These are phyloP conservation scores for Cutaneotrichosporon sp. DNA, from an alignment of 1,284 basidiomycete species.

Conservation along the genomic window DNA sequence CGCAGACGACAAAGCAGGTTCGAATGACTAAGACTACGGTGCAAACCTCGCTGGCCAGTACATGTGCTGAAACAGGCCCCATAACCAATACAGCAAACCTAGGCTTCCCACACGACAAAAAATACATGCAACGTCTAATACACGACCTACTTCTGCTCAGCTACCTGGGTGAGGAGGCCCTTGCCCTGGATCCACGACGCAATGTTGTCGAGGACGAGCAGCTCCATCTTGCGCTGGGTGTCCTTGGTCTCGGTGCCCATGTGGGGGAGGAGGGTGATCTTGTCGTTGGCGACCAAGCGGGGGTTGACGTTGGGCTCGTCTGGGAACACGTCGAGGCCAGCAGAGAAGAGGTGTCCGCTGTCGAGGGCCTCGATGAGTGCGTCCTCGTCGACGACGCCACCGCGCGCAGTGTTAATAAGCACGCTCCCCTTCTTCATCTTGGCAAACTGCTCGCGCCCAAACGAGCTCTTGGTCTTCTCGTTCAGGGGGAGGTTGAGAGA, in stretches of 20 bases:
- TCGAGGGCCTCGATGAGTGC: conserved; percentile 79
- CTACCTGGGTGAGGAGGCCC: conserved; percentile 48
- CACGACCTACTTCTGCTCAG: conserved; percentile 43
- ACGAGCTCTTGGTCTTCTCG: conserved; percentile 69
- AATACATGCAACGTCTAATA: not conserved
- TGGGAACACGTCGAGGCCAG: conserved; percentile 87
- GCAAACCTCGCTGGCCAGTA: too few relatives aligned
- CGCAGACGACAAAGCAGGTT: too few relatives aligned
- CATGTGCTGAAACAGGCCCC: too few relatives aligned
- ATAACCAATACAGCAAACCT: too few relatives aligned
- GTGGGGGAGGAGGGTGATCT: conserved; percentile 81
- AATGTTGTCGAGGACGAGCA: conserved; percentile 48
- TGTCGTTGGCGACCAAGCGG: conserved; percentile 71
- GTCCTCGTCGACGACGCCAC: conserved; percentile 82
- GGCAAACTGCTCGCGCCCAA: conserved; percentile 75
- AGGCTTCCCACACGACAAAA: not conserved
- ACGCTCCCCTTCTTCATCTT: conserved; percentile 75
- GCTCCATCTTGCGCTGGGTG: conserved; percentile 63
- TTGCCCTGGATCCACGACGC: conserved; percentile 46
- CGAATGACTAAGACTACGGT: too few relatives aligned
- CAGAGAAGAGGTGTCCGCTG: conserved; percentile 76
- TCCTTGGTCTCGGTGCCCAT: conserved; percentile 86
- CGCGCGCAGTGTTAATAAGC: conserved; percentile 85
- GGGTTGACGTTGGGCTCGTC: conserved; percentile 84
- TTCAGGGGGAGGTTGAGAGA: conserved; percentile 58